phyloP scores from a whole-genome alignment of 2,329 filamentous ascomycete species.

The Xylariales sp. region DNA sequence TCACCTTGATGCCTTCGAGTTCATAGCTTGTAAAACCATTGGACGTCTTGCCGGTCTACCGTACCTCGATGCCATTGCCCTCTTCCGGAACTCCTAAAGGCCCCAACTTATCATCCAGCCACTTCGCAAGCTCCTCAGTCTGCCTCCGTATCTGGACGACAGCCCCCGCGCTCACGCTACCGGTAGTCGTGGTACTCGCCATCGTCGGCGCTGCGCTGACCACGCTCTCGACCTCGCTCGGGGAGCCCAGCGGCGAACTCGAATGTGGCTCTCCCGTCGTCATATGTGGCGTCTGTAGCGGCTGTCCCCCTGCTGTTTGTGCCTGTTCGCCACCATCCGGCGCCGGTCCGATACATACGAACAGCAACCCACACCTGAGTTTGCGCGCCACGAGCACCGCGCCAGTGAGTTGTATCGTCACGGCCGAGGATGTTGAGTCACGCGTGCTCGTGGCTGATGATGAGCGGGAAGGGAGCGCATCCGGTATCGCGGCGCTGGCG shows the following conservation, averaged over 20 bases:
- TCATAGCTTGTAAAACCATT: too few species aligned
- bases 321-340: slow-evolving; percentile 17
- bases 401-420: slow-evolving; percentile 55
- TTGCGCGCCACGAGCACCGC: slow-evolving; percentile 55
- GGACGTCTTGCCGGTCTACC: too few species aligned
- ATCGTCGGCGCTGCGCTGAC: slow-evolving; percentile 41
- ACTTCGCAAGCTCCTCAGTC: slow-evolving; percentile 54
- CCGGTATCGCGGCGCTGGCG: slow-evolving; percentile 35
- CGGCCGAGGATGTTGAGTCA: slow-evolving; percentile 29
- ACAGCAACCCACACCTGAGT: slow-evolving; percentile 55
- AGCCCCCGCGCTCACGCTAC: slow-evolving; percentile 35
- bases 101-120: slow-evolving; percentile 57
- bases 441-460: slow-evolving; percentile 5
- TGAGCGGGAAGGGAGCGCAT: slow-evolving; percentile 31
- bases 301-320: slow-evolving; percentile 4
- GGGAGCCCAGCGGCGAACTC: slow-evolving; percentile 29
- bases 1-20: too few species aligned
- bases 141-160: slow-evolving; percentile 50
- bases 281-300: slow-evolving; percentile 17
- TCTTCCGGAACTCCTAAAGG: slow-evolving; percentile 49
- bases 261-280: slow-evolving; percentile 21
- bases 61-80: too few species aligned
- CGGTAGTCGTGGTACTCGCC: slow-evolving; percentile 31
- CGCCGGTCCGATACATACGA: slow-evolving; percentile 54
- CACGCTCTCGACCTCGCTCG: slow-evolving; percentile 43